These are phyloP conservation scores for Boletus eberwhitei DNA, from an alignment of 768 basidiomycete species.

Conservation along the genomic window DNA sequence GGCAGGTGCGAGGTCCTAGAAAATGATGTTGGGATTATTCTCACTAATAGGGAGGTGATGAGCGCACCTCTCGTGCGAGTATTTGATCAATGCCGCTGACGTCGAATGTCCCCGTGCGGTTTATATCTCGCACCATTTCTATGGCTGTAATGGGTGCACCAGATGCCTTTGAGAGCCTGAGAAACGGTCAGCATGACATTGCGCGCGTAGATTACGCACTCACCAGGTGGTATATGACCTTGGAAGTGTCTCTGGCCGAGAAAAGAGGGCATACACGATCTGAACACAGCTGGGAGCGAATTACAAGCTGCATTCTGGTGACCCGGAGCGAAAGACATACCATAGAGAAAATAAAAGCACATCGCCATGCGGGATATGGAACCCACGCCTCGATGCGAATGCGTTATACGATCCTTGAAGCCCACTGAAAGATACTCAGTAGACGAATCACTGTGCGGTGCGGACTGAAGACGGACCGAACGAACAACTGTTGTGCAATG, in stretches of 20 bases:
- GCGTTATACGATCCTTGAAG: constrained; percentile 88
- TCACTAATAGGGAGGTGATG: background rate
- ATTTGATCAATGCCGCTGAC: constrained; percentile 54
- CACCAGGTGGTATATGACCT: constrained; percentile 73
- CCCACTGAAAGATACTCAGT: constrained; percentile 48
- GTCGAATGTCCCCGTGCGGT: constrained; percentile 56
- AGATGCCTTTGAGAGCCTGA: constrained; percentile 69
- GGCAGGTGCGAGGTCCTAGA: constrained; percentile 50
- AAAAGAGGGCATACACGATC: constrained; percentile 76
- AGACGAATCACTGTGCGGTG: background rate
- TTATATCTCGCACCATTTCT: constrained; percentile 56
- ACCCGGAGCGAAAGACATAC: constrained; percentile 37
- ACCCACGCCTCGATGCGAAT: constrained; percentile 60
- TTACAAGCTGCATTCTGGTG: background rate
- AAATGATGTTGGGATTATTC: background rate
- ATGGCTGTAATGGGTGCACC: constrained; percentile 60
- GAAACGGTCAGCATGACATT: background rate
- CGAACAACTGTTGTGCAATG: constrained; percentile 87
- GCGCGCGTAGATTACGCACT: constrained; percentile 7
- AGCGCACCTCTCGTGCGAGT: constrained; percentile 44
- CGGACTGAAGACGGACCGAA: constrained; percentile 45
- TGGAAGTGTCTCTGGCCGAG: constrained; percentile 84
- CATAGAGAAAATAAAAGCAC: constrained; percentile 76
- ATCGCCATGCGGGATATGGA: constrained; percentile 79
- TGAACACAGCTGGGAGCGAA: constrained; percentile 61